Percentiles rank a stretch among this genome's conserved stretches.
These are phyloP conservation scores for Magnaporthales sp. DNA, from an alignment of 2,329 filamentous ascomycete species.

Conservation along the genomic window DNA sequence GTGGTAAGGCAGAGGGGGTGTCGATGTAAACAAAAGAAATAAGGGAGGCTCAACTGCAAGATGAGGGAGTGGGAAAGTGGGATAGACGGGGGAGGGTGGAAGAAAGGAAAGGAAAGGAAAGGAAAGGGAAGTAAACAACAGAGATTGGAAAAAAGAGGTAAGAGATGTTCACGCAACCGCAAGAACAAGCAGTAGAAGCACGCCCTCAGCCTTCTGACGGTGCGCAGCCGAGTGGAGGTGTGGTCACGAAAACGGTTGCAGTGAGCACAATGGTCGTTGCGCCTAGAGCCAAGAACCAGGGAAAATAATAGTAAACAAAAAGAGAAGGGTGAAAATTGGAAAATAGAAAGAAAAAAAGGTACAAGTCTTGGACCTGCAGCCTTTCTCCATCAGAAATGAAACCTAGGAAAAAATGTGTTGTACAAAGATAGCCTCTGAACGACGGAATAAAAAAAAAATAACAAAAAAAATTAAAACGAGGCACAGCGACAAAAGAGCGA, in stretches of 20 bases:
- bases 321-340: background rate
- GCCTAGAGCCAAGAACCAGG: background rate
- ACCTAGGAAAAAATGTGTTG: slow-evolving; percentile 1
- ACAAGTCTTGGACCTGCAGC: slow-evolving; percentile 1
- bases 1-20: slow-evolving; percentile 7
- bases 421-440: slow-evolving; percentile 3
- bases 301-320: background rate
- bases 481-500: background rate
- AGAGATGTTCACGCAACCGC: background rate
- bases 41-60: slow-evolving; percentile 1
- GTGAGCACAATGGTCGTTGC: background rate
- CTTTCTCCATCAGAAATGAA: slow-evolving; percentile 2
- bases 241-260: slow-evolving; percentile 1
- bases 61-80: background rate
- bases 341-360: slow-evolving; percentile 2
- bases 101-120: background rate
- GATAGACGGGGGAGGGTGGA: background rate
- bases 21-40: slow-evolving; percentile 3
- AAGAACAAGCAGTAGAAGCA: background rate
- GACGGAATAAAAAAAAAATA: background rate
- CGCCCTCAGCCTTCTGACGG: slow-evolving; percentile 3
- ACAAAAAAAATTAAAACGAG: background rate
- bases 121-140: background rate
- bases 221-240: background rate
- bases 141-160: background rate